Evolutionary conservation across 805 yeast species (phyloP), one percentile per base, ranked within the genome.

Genomic region (Vanderwaltozyma tropicalis): DNA sequence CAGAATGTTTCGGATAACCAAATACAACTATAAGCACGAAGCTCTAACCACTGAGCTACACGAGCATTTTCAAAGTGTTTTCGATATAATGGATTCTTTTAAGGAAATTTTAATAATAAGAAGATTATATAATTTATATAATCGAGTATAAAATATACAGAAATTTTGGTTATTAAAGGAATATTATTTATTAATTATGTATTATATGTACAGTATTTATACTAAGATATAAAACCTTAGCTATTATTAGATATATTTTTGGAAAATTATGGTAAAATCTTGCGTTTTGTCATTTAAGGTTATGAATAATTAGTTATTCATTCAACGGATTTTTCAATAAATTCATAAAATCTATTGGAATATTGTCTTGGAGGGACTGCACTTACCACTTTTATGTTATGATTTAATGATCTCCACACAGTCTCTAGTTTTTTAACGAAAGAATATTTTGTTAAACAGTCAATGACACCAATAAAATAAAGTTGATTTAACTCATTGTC

Each of bases 391-490:
- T 69, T 70, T 39, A 88, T 64, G 28, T 77, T 71, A 52, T 85
- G 83, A 27, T 73, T 72, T 19, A 92, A 49, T 12, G 82, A 69
- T 56, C 95, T 73, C 78, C 87, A 81, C 44, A 84, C 74, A 0
- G 97, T 89, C 54, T 92, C 98, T 32, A 87, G 57, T 45, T 73
- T 71, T 57, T 92, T 92, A 46, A 76, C 63, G 17, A 79, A 59
- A 1, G 83, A 76, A 50, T 85, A 85, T 45, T 76, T 75, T 0
- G 98, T 92, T 47, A 92, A 66, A 61, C 95, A 89, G 55, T 92
- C 98, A 45, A 92, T 92, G 28, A 92, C 80, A 8, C 98, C 98
- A 50, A 92, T 64, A 52, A 88, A 92, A 61, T 92, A 92, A 7
- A 89, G 73, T 38, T 80, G 72, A 22, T 74, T 68, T 26, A 74